A percentile compares a stretch with the other conserved stretches of the same genome.
Conservation (phyloP, 805 yeast species). For the Ogataea paradorogensis region DNA sequence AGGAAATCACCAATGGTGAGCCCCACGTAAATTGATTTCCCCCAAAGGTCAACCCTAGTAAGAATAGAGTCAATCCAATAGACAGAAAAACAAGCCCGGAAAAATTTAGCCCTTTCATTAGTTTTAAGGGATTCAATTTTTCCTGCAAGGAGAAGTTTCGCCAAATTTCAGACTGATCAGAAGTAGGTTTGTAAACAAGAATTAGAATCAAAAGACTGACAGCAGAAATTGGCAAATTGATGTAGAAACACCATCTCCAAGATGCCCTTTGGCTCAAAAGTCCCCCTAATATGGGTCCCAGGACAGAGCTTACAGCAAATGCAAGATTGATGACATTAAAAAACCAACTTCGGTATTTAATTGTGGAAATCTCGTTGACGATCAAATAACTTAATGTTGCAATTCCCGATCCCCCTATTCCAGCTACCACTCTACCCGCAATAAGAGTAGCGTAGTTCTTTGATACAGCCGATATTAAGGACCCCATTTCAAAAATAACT, state of each 20-base stretch:
- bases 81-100: constrained; percentile 40
- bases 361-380: constrained; percentile 52
- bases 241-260: constrained; percentile 78
- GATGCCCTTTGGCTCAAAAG: constrained; percentile 51
- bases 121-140: background rate
- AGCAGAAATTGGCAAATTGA: constrained; percentile 66
- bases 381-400: constrained; percentile 56
- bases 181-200: constrained; percentile 8
- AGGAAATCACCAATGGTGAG: constrained; percentile 49
- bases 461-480: constrained; percentile 56
- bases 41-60: constrained; percentile 57
- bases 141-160: background rate
- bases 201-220: constrained; percentile 43
- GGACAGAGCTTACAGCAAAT: constrained; percentile 49
- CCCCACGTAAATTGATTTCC: constrained; percentile 54
- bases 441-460: constrained; percentile 56
- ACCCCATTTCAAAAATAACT: constrained; percentile 58
- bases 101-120: constrained; percentile 8
- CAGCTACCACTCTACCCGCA: constrained; percentile 69
- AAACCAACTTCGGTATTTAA: constrained; percentile 37
- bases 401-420: constrained; percentile 70
- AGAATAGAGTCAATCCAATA: constrained; percentile 42
- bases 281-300: constrained; percentile 69
- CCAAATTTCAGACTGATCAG: background rate
- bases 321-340: constrained; percentile 40